These are phyloP conservation scores for Dipteronia sinensis DNA, from an alignment of 345 rosid species.

Conservation along the genomic window DNA sequence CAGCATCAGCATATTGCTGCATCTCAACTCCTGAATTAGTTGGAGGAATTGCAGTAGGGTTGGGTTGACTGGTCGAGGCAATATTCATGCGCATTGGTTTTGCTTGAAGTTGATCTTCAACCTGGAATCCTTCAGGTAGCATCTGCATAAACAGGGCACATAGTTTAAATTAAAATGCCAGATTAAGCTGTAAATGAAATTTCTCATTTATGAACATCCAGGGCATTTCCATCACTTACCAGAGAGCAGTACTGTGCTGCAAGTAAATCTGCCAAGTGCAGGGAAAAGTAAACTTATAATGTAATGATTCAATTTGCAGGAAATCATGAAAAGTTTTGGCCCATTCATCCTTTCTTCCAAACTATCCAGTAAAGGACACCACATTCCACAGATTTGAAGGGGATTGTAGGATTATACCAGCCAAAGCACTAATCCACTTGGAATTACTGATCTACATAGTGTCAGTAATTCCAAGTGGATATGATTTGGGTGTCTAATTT, in stretches of 20 bases:
- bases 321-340: constrained; percentile 1
- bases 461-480: no score
- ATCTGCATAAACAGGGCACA: constrained; percentile 54
- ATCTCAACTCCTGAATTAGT: constrained; percentile 56
- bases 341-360: not conserved
- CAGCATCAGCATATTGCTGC: constrained; percentile 65
- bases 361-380: not conserved
- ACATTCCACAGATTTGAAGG: not conserved
- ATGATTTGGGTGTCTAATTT: no score
- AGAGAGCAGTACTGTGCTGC: constrained; percentile 60
- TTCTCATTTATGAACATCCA: constrained; percentile 4
- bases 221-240: constrained; percentile 49
- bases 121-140: constrained; percentile 56
- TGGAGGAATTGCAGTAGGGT: constrained; percentile 43
- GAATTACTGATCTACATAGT: not conserved
- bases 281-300: constrained; percentile 13
- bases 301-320: constrained; percentile 4
- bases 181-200: constrained; percentile 17
- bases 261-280: constrained; percentile 80
- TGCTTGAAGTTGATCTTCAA: constrained; percentile 58
- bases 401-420: not conserved
- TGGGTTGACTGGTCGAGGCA: constrained; percentile 53
- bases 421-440: not conserved
- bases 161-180: constrained; percentile 15
- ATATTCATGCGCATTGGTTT: constrained; percentile 52